phyloP scores from a whole-genome alignment of 495 filamentous ascomycete genomes.

The Podospora australis region DNA sequence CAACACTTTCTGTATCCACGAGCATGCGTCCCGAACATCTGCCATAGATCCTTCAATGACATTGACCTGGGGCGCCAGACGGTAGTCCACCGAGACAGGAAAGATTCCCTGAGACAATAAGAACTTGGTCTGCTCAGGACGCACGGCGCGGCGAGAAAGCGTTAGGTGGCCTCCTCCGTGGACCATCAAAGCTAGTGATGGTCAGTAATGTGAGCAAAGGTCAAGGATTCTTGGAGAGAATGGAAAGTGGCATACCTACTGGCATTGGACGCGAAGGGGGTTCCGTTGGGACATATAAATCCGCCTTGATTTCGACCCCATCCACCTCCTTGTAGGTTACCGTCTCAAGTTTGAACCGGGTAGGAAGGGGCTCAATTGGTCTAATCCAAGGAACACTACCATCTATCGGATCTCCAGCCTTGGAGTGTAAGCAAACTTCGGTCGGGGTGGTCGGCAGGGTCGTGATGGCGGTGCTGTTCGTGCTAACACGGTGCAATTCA shows the following conservation, averaged over 20 bases:
- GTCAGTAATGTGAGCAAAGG: neutral
- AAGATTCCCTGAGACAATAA: neutral
- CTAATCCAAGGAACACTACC: too few relatives aligned
- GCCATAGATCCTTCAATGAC: neutral
- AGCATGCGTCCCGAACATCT: neutral
- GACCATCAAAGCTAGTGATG: neutral
- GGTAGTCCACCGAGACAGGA: neutral
- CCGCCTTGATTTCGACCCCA: neutral
- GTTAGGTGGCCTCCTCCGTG: neutral
- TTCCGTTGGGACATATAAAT: slow-evolving; percentile 6
- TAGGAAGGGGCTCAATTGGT: too few relatives aligned
- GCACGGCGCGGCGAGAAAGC: neutral
- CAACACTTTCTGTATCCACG: neutral
- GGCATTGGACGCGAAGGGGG: too few relatives aligned
- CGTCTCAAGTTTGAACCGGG: too few relatives aligned
- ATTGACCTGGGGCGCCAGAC: neutral
- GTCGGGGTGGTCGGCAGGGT: too few relatives aligned
- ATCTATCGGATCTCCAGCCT: too few relatives aligned
- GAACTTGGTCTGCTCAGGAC: neutral
- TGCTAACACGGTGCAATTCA: too few relatives aligned
- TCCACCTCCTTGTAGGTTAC: neutral
- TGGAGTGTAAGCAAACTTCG: too few relatives aligned
- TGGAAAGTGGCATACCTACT: neutral
- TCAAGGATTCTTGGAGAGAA: neutral
- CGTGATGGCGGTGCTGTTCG: too few relatives aligned